phyloP scores from a whole-genome alignment of 805 yeast species.

The Yarrowia sp. region DNA sequence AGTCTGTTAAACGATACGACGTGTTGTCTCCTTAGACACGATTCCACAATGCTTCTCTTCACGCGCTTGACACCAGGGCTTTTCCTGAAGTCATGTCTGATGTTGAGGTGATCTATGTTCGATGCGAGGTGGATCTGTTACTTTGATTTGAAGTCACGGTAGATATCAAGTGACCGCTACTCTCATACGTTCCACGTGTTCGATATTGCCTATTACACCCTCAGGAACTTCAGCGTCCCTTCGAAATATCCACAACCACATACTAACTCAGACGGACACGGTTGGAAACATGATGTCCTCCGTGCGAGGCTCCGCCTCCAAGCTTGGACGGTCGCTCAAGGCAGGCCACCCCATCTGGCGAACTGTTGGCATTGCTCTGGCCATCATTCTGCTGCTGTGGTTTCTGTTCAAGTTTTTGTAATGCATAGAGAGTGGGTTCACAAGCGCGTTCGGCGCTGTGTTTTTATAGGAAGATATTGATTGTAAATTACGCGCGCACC shows the following conservation, averaged over 20 bases:
- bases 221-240: too few species aligned
- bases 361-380: constrained; percentile 56
- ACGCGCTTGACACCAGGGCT: too few species aligned
- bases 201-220: too few species aligned
- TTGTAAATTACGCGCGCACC: neutral
- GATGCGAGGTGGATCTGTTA: too few species aligned
- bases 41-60: too few species aligned
- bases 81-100: too few species aligned
- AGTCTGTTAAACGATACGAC: too few species aligned
- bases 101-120: too few species aligned
- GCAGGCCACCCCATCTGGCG: constrained; percentile 60
- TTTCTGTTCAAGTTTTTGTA: constrained; percentile 51
- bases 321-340: constrained; percentile 54
- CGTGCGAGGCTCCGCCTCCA: constrained; percentile 51
- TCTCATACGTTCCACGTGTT: too few species aligned
- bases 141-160: too few species aligned
- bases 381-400: constrained; percentile 56
- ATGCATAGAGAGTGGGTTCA: neutral
- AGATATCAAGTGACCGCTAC: too few species aligned
- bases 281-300: constrained; percentile 49
- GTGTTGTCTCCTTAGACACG: too few species aligned
- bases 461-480: neutral
- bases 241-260: constrained; percentile 6
- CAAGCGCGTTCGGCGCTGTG: constrained; percentile 11
- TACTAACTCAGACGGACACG: constrained; percentile 47